These are phyloP conservation scores for Hapsidospora chrysogenum DNA, from an alignment of 495 filamentous ascomycete genomes.

Conservation along the genomic window DNA sequence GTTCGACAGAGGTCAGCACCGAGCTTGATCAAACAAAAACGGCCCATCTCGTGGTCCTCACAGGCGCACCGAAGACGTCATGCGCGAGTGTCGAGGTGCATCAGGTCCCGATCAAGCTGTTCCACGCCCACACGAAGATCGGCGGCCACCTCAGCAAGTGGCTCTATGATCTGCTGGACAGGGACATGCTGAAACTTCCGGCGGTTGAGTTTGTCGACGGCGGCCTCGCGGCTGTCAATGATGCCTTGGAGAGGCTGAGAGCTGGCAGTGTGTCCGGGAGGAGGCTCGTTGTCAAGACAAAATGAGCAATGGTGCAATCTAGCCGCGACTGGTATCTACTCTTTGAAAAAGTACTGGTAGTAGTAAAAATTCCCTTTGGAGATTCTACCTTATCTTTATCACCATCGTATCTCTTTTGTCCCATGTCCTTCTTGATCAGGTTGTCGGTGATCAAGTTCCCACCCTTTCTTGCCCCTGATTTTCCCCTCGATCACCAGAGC, in stretches of 20 bases:
- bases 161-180: conserved; percentile 2
- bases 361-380: too few relatives aligned
- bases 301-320: too few relatives aligned
- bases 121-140: conserved; percentile 22
- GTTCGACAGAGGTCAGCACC: conserved; percentile 7
- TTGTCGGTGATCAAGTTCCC: too few relatives aligned
- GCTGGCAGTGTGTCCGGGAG: not conserved
- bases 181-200: not conserved
- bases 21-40: conserved; percentile 6
- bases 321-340: too few relatives aligned
- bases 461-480: too few relatives aligned
- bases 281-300: not conserved
- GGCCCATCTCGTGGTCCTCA: conserved; percentile 43
- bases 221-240: not conserved
- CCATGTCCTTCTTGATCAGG: too few relatives aligned
- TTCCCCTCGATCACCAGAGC: too few relatives aligned
- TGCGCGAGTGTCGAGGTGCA: conserved; percentile 29
- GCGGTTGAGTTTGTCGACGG: not conserved
- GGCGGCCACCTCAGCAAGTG: conserved; percentile 2
- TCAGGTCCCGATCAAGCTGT: conserved; percentile 51
- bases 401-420: too few relatives aligned
- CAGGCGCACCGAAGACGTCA: conserved; percentile 38
- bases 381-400: too few relatives aligned
- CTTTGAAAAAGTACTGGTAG: too few relatives aligned
- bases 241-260: not conserved